A percentile compares a stretch with the other conserved stretches of the same genome.
Conservation (phyloP, 345 rosid species). For the Physaria fendleri region DNA sequence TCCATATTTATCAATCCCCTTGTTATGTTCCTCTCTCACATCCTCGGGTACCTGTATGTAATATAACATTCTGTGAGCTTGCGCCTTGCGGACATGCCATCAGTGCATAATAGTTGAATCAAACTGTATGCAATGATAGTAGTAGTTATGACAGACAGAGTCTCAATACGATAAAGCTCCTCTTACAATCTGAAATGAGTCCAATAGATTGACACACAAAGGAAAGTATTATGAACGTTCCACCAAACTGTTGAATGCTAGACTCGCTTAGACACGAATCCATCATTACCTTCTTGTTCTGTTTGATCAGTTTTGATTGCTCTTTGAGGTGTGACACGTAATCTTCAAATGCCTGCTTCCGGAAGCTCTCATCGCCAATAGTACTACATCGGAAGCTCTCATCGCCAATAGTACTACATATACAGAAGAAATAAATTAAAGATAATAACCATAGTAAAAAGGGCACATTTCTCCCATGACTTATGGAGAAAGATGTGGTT, state of each 20-base stretch:
- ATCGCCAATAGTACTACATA: constrained; percentile 61
- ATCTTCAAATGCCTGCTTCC: constrained; percentile 64
- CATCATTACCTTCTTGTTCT: constrained; percentile 55
- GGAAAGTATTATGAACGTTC: neutral
- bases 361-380: constrained; percentile 64
- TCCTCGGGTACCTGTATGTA: constrained; percentile 58
- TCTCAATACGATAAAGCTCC: neutral
- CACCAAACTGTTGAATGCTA: constrained; percentile 7
- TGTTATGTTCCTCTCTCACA: constrained; percentile 65
- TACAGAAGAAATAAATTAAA: neutral
- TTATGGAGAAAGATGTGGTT: neutral
- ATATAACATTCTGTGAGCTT: constrained; percentile 9
- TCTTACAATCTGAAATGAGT: neutral
- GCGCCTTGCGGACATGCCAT: constrained; percentile 3
- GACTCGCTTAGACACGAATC: neutral
- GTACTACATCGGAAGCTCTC: too few species aligned
- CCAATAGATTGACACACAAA: neutral
- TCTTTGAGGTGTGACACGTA: constrained; percentile 59
- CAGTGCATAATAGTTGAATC: neutral
- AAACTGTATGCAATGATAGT: neutral
- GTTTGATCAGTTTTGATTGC: constrained; percentile 51
- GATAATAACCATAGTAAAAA: neutral
- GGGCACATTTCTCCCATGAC: neutral
- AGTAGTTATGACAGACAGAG: neutral
- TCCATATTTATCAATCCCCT: constrained; percentile 54